Evolutionary conservation across 192 early-diverging fungal species (phyloP).

Genomic region (Podila clonocystis): DNA sequence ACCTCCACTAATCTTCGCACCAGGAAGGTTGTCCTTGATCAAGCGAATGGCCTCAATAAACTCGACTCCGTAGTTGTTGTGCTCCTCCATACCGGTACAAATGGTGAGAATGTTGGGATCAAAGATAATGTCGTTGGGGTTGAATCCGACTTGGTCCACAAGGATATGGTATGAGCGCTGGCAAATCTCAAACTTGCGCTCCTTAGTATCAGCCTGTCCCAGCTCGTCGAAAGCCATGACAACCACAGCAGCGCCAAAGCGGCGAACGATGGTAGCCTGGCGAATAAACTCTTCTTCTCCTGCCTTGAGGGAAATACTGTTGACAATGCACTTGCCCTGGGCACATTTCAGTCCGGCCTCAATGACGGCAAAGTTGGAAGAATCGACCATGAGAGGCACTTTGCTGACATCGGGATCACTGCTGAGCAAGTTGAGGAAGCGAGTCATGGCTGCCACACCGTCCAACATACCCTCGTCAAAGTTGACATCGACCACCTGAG

Average conservation of each 20-base stretch:
- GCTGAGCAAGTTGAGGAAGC: slow-evolving; percentile 93
- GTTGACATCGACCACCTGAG: slow-evolving; percentile 95
- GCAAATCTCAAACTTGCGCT: slow-evolving; percentile 91
- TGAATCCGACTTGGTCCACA: slow-evolving; percentile 86
- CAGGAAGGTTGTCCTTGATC: slow-evolving; percentile 86
- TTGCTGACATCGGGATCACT: slow-evolving; percentile 88
- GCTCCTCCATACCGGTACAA: slow-evolving; percentile 97
- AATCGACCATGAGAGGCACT: slow-evolving; percentile 95
- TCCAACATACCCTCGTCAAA: slow-evolving; percentile 98
- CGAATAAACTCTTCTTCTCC: slow-evolving; percentile 93
- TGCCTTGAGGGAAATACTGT: slow-evolving; percentile 96
- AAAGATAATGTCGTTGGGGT: slow-evolving; percentile 85
- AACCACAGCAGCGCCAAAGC: slow-evolving; percentile 95
- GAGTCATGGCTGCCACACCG: slow-evolving; percentile 92
- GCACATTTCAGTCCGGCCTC: slow-evolving; percentile 95
- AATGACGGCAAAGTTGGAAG: slow-evolving; percentile 97
- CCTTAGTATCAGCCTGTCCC: slow-evolving; percentile 88
- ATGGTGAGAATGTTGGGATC: slow-evolving; percentile 97
- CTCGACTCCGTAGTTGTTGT: slow-evolving; percentile 96
- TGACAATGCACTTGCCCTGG: slow-evolving; percentile 98
- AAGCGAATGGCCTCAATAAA: slow-evolving; percentile 81
- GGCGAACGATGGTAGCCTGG: slow-evolving; percentile 87
- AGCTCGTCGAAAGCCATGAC: slow-evolving; percentile 98
- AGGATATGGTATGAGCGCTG: slow-evolving; percentile 90
- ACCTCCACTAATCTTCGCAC: slow-evolving; percentile 94